Evolutionary conservation across 345 rosid species (phyloP).

Genomic region (Rhodamnia rubescens): DNA sequence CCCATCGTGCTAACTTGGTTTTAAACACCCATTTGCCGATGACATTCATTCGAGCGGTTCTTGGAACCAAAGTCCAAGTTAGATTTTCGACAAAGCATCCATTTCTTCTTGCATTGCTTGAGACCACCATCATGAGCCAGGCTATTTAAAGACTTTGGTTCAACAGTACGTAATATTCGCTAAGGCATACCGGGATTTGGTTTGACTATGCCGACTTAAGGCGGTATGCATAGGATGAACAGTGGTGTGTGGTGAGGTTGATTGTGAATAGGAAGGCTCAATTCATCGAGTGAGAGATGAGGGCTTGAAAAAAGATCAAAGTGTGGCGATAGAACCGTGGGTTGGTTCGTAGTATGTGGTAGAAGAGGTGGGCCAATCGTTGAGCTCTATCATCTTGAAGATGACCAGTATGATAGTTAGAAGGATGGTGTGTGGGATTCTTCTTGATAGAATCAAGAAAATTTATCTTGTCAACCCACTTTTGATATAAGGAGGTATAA

Average conservation of each 20-base stretch:
- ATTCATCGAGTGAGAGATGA: no score
- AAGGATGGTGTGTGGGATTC: no score
- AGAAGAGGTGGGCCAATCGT: no score
- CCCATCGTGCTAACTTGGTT: background rate
- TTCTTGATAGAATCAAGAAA: no score
- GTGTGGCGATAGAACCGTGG: no score
- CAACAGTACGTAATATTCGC: accelerated
- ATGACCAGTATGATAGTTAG: no score
- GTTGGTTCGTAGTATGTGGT: no score
- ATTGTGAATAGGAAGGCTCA: no score
- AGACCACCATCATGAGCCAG: background rate
- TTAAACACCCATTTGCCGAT: background rate
- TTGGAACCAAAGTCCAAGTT: background rate
- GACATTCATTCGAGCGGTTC: background rate
- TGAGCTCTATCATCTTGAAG: no score
- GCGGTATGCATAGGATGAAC: background rate
- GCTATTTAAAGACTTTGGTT: background rate
- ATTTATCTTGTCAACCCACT: background rate
- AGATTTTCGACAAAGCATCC: background rate
- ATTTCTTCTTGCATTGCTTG: background rate
- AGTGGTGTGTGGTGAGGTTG: no score
- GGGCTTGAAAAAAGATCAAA: no score
- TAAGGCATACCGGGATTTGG: background rate
- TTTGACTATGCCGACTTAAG: background rate
- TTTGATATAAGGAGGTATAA: accelerated